Percentiles rank a stretch among this genome's conserved stretches.
These are phyloP conservation scores for Wickerhamomyces sydowiorum DNA, from an alignment of 805 yeast species.

Conservation along the genomic window DNA sequence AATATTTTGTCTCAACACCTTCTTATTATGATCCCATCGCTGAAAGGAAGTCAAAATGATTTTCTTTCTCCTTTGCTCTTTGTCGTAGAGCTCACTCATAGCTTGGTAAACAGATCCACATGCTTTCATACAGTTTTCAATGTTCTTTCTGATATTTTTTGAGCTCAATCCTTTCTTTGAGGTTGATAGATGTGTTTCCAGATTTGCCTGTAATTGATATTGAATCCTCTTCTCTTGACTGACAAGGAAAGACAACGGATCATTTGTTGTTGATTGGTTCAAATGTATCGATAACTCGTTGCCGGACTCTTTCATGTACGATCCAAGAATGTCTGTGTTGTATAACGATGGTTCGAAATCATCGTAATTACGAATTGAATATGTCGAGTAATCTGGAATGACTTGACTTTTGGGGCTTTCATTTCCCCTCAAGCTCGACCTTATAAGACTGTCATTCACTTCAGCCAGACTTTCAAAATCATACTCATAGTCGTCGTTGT, in stretches of 20 bases:
- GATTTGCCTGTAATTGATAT: constrained; percentile 11
- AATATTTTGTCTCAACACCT: constrained; percentile 27
- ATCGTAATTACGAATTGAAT: background rate
- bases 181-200: constrained; percentile 19
- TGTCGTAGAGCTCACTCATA: constrained; percentile 34
- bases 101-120: constrained; percentile 33
- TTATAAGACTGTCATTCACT: too few relatives aligned
- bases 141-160: constrained; percentile 23
- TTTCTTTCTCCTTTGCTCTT: constrained; percentile 25
- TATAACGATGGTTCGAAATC: background rate
- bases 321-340: background rate
- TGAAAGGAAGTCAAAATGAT: constrained; percentile 24
- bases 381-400: background rate
- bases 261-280: too few relatives aligned
- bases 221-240: constrained; percentile 15
- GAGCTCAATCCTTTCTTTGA: constrained; percentile 28
- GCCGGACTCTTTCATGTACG: too few relatives aligned
- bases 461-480: too few relatives aligned
- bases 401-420: too few relatives aligned
- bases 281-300: background rate
- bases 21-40: constrained; percentile 34
- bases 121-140: constrained; percentile 27
- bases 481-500: background rate
- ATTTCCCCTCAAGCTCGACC: too few relatives aligned
- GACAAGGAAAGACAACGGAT: constrained; percentile 11